These are phyloP conservation scores for Venustampulla echinocandica DNA, from an alignment of 495 filamentous ascomycete genomes.

Conservation along the genomic window DNA sequence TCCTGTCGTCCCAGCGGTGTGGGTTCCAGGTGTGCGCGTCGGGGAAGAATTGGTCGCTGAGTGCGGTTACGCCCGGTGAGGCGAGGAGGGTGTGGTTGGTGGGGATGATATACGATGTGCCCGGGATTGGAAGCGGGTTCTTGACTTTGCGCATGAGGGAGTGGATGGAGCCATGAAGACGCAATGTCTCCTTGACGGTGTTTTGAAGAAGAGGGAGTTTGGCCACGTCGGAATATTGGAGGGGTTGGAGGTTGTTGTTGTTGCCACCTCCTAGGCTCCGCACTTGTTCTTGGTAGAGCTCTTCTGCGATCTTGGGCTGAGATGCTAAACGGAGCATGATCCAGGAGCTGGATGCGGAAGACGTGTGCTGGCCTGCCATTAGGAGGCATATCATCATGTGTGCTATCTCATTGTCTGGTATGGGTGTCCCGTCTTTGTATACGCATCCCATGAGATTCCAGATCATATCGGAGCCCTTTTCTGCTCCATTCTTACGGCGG, in stretches of 20 bases:
- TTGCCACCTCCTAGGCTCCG: constrained; percentile 42
- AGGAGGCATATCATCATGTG: constrained; percentile 87
- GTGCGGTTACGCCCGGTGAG: constrained; percentile 61
- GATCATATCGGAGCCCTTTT: constrained; percentile 63
- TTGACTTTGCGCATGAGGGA: constrained; percentile 82
- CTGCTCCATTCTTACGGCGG: constrained; percentile 41
- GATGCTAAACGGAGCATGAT: constrained; percentile 72
- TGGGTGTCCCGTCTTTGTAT: constrained; percentile 62
- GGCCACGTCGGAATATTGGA: constrained; percentile 57
- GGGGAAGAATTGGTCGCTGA: constrained; percentile 62
- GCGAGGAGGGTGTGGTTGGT: constrained; percentile 67
- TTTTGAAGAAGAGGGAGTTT: constrained; percentile 60
- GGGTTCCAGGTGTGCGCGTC: constrained; percentile 74
- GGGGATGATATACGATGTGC: constrained; percentile 74
- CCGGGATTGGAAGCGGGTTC: constrained; percentile 67
- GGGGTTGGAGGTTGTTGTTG: constrained; percentile 44
- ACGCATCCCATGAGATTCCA: constrained; percentile 68
- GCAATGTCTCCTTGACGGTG: constrained; percentile 72
- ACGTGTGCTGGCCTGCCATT: constrained; percentile 84
- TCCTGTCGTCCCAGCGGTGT: constrained; percentile 64
- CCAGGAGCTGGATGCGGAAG: constrained; percentile 72
- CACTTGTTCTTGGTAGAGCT: constrained; percentile 68
- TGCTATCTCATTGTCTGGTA: constrained; percentile 73
- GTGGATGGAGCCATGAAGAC: constrained; percentile 74
- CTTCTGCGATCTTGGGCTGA: constrained; percentile 60